These are phyloP conservation scores for Lentinus tigrinus DNA, from an alignment of 768 basidiomycete genomes.

Conservation along the genomic window DNA sequence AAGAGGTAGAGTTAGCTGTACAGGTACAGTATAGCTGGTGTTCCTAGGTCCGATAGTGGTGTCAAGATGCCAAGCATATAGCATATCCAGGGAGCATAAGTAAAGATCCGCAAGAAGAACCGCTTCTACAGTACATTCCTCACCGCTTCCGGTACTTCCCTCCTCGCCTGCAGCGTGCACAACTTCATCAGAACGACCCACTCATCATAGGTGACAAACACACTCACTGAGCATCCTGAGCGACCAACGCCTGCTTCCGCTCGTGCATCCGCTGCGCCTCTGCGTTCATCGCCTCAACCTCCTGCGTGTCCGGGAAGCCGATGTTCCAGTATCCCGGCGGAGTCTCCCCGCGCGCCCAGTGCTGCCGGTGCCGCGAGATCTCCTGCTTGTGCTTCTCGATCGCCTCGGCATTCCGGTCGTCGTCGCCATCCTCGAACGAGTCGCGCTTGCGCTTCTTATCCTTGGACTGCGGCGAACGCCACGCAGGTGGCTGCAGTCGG, in stretches of 20 bases:
- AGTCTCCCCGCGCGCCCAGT: conserved; percentile 69
- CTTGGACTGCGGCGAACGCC: conserved; percentile 54
- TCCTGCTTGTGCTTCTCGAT: conserved; percentile 59
- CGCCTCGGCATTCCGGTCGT: conserved; percentile 25
- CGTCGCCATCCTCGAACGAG: conserved; percentile 8
- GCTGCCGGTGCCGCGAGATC: conserved; percentile 70
- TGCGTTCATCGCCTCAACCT: conserved; percentile 72
- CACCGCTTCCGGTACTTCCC: conserved; percentile 16
- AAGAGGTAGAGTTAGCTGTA: too few species aligned
- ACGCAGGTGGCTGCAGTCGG: conserved; percentile 65
- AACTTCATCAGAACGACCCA: neutral
- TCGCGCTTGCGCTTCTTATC: neutral
- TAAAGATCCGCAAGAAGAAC: neutral
- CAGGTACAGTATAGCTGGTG: too few species aligned
- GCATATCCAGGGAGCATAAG: too few species aligned
- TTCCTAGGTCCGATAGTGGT: too few species aligned
- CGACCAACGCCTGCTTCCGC: conserved; percentile 58
- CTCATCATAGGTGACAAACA: too few species aligned
- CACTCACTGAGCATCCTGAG: conserved; percentile 56
- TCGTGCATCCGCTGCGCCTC: conserved; percentile 70
- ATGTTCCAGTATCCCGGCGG: conserved; percentile 91
- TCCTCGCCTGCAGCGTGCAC: conserved; percentile 6
- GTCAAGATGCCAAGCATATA: too few species aligned
- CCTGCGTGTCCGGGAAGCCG: conserved; percentile 86
- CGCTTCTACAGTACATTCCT: neutral